phyloP scores from a whole-genome alignment of 768 basidiomycete genomes.

The Suillus ampliporus region DNA sequence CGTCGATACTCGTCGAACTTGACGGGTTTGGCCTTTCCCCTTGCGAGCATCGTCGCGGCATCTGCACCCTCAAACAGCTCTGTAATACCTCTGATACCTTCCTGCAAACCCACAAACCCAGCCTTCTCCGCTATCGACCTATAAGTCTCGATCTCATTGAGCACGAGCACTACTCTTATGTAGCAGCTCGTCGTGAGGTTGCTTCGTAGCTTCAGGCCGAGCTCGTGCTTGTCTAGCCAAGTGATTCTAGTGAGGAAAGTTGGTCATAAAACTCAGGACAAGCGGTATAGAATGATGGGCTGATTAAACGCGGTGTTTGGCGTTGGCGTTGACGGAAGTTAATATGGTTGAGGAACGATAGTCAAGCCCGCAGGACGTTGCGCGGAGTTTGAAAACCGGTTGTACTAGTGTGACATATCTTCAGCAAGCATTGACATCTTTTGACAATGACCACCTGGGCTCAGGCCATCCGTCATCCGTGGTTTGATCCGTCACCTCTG shows the following conservation, averaged over 20 bases:
- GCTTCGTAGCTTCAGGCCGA: constrained; percentile 61
- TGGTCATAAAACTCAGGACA: constrained; percentile 78
- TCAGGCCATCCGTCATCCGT: constrained; percentile 47
- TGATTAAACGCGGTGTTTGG: constrained; percentile 49
- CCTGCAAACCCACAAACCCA: constrained; percentile 59
- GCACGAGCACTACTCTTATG: constrained; percentile 61
- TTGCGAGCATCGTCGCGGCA: constrained; percentile 31
- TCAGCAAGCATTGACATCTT: neutral
- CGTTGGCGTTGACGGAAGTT: constrained; percentile 1
- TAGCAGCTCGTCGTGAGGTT: constrained; percentile 74
- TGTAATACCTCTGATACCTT: constrained; percentile 56
- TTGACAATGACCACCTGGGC: constrained; percentile 44
- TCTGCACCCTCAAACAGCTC: constrained; percentile 65
- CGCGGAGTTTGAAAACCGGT: too few relatives aligned
- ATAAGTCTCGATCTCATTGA: constrained; percentile 71
- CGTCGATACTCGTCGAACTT: constrained; percentile 78
- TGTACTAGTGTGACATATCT: too few relatives aligned
- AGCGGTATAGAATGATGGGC: constrained; percentile 86
- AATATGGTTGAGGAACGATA: constrained; percentile 33
- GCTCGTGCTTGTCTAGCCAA: constrained; percentile 71
- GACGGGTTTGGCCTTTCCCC: constrained; percentile 56
- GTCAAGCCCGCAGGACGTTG: too few relatives aligned
- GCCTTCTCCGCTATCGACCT: constrained; percentile 63
- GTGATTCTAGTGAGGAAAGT: constrained; percentile 66
- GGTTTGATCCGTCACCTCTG: constrained; percentile 45